These are phyloP conservation scores for Phytopythium oedochilum DNA, from an alignment of 352 stramenopile species.

Conservation along the genomic window DNA sequence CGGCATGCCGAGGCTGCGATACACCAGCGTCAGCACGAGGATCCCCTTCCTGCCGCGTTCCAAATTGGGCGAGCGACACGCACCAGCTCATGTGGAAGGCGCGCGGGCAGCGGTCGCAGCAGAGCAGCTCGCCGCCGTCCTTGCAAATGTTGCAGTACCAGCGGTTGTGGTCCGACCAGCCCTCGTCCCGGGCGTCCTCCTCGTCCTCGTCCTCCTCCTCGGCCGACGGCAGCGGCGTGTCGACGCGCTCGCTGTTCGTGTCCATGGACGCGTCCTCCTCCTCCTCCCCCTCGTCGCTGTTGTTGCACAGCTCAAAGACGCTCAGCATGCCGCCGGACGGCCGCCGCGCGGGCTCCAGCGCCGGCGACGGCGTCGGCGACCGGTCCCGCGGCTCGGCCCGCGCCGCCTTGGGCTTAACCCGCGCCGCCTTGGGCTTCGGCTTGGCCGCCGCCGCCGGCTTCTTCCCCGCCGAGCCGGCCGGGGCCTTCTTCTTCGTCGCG, in stretches of 20 bases:
- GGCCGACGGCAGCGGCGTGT: slow-evolving; percentile 25
- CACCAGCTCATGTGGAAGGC: slow-evolving; percentile 91
- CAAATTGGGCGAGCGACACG: neutral
- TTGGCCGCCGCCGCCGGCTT: neutral
- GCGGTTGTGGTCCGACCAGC: slow-evolving; percentile 83
- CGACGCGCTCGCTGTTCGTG: slow-evolving; percentile 23
- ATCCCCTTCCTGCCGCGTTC: neutral
- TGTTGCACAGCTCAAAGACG: slow-evolving; percentile 71
- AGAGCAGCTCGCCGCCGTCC: slow-evolving; percentile 85
- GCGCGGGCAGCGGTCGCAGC: slow-evolving; percentile 89
- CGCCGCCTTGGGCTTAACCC: slow-evolving; percentile 5
- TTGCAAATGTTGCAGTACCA: slow-evolving; percentile 92
- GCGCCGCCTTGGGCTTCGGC: neutral
- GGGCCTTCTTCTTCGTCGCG: neutral
- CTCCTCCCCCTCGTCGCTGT: slow-evolving; percentile 31
- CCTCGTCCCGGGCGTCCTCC: slow-evolving; percentile 39
- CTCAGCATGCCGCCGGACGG: slow-evolving; percentile 64
- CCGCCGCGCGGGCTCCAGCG: slow-evolving; percentile 9
- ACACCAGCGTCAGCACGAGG: neutral
- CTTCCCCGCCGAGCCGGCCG: neutral
- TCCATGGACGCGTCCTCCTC: slow-evolving; percentile 24
- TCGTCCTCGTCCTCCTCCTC: slow-evolving; percentile 40
- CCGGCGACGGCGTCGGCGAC: neutral
- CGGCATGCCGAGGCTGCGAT: slow-evolving; percentile 65
- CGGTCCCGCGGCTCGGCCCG: slow-evolving; percentile 11